Conservation (phyloP, 2,329 filamentous ascomycete species). For the Stemphylium lycopersici region DNA sequence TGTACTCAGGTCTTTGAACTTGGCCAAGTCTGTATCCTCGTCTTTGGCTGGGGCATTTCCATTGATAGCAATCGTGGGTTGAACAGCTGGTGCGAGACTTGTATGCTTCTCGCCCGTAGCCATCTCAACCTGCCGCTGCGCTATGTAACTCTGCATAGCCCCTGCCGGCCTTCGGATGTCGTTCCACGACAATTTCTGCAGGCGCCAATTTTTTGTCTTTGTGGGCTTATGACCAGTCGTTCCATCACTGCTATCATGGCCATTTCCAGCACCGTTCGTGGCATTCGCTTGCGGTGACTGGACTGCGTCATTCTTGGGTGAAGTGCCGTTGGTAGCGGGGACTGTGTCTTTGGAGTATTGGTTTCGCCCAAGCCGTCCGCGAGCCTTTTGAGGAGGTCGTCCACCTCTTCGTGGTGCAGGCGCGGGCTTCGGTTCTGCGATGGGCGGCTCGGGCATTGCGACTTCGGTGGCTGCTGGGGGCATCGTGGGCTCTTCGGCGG, state of each 20-base stretch:
- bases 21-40: constrained; percentile 42
- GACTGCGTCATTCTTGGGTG: constrained; percentile 37
- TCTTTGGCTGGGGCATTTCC: constrained; percentile 48
- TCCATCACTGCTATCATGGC: constrained; percentile 60
- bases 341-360: constrained; percentile 46
- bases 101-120: constrained; percentile 61
- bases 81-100: constrained; percentile 33
- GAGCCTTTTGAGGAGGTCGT: constrained; percentile 42
- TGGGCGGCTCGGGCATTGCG: constrained; percentile 33
- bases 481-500: constrained; percentile 37
- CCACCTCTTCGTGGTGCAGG: constrained; percentile 43
- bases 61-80: constrained; percentile 29
- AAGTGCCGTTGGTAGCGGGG: constrained; percentile 43
- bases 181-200: constrained; percentile 73
- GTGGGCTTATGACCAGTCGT: constrained; percentile 63
- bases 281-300: constrained; percentile 41
- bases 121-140: constrained; percentile 85
- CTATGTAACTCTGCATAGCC: constrained; percentile 87
- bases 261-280: constrained; percentile 43
- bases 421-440: constrained; percentile 33
- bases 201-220: constrained; percentile 63
- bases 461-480: constrained; percentile 30
- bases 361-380: constrained; percentile 46
- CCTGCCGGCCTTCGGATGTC: constrained; percentile 87
- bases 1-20: constrained; percentile 76